Evolutionary conservation across 768 basidiomycete genomes (phyloP).

Genomic region (Agrocybe pediades): DNA sequence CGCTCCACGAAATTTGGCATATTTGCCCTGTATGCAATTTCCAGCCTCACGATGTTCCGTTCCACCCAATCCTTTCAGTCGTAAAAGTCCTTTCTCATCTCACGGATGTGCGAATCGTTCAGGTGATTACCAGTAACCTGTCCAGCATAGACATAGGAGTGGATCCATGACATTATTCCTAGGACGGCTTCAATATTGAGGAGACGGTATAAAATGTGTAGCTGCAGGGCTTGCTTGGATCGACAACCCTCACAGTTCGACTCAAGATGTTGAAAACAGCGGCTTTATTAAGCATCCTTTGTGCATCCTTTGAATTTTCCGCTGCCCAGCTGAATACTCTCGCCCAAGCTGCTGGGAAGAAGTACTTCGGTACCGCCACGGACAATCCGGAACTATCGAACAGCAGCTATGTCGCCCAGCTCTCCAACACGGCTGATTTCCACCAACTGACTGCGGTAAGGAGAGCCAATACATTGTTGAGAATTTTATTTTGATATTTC

Average conservation of each 20-base stretch:
- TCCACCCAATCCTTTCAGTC: not conserved
- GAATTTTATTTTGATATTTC: not conserved
- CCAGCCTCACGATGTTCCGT: not conserved
- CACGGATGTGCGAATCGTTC: constrained; percentile 5
- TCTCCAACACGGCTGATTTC: constrained; percentile 41
- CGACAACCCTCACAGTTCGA: not conserved
- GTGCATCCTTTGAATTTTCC: not conserved
- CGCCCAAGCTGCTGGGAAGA: constrained; percentile 44
- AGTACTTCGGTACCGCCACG: constrained; percentile 54
- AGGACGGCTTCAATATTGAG: not conserved
- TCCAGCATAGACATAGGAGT: not conserved
- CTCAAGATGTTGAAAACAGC: not conserved
- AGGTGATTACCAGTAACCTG: not conserved
- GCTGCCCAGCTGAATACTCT: constrained; percentile 8
- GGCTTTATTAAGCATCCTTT: not conserved
- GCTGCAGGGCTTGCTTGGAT: not conserved
- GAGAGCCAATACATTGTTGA: too few relatives aligned
- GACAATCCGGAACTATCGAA: constrained; percentile 51
- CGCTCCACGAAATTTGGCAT: not conserved
- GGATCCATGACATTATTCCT: not conserved
- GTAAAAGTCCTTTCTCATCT: not conserved
- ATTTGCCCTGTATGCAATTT: not conserved
- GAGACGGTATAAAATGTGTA: not conserved
- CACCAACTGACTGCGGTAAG: constrained; percentile 45
- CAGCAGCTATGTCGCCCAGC: constrained; percentile 37